phyloP scores from a whole-genome alignment of 202 grass and related monocot species.

The Carex sylvatica region DNA sequence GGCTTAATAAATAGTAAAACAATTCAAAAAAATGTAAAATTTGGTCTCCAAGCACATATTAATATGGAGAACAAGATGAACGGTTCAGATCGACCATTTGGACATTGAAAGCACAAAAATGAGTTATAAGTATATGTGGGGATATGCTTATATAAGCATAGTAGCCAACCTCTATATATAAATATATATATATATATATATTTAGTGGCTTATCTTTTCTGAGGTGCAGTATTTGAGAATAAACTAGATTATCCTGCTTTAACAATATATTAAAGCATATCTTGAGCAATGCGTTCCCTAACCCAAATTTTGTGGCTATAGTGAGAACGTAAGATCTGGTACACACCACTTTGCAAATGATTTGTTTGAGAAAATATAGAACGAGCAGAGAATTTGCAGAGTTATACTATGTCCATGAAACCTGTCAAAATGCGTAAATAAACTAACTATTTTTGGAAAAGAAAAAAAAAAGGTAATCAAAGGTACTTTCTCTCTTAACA shows the following conservation, averaged over 20 bases:
- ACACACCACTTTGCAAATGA: not conserved
- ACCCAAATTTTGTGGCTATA: not conserved
- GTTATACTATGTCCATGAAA: not conserved
- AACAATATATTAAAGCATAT: not conserved
- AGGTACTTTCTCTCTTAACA: not conserved
- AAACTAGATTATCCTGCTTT: constrained; percentile 1
- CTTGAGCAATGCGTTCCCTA: not conserved
- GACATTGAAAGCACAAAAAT: no score
- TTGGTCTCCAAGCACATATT: no score
- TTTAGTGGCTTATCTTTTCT: not conserved
- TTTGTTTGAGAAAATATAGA: not conserved
- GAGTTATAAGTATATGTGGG: no score
- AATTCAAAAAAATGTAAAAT: no score
- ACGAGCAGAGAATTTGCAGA: not conserved
- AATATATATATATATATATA: no score
- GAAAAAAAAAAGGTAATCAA: not conserved
- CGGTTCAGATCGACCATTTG: no score
- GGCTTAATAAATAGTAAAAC: no score
- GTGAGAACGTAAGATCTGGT: not conserved
- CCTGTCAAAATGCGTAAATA: not conserved
- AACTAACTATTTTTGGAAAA: not conserved
- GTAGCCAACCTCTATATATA: no score
- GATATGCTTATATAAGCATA: no score
- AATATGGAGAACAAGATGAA: no score
- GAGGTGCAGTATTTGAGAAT: not conserved